Percentiles rank a stretch among this genome's conserved stretches.
Conservation (phyloP, 192 early-diverging fungal species). For the Coemansia sp. region DNA sequence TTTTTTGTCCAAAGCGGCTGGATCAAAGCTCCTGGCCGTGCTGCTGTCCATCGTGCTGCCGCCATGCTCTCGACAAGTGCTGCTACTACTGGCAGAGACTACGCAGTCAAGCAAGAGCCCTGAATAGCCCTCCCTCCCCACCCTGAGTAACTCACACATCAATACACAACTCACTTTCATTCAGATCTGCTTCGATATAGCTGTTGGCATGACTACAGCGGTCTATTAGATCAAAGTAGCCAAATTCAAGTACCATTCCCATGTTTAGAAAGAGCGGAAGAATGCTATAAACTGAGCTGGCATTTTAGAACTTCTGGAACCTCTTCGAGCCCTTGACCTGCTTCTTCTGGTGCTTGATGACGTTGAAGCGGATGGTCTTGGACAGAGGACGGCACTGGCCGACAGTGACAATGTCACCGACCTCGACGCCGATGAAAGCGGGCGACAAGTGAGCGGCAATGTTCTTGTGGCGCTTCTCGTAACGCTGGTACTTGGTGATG, state of each 20-base stretch:
- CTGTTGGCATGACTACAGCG: slow-evolving; percentile 5
- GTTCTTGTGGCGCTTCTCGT: slow-evolving; percentile 99
- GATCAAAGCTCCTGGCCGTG: slow-evolving; percentile 65
- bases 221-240: slow-evolving; percentile 6
- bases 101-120: slow-evolving; percentile 15
- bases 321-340: slow-evolving; percentile 79
- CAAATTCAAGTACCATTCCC: slow-evolving; percentile 11
- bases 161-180: not conserved
- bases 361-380: slow-evolving; percentile 99
- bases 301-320: slow-evolving; percentile 88
- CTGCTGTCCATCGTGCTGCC: slow-evolving; percentile 8
- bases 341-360: slow-evolving; percentile 93
- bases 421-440: slow-evolving; percentile 87
- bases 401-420: slow-evolving; percentile 92
- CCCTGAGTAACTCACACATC: not conserved
- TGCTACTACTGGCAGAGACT: slow-evolving; percentile 4
- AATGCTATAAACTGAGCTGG: slow-evolving; percentile 12
- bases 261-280: slow-evolving; percentile 7
- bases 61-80: slow-evolving; percentile 12
- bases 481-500: slow-evolving; percentile 99
- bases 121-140: not conserved
- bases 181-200: not conserved
- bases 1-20: slow-evolving; percentile 94
- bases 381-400: slow-evolving; percentile 99
- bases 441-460: slow-evolving; percentile 94